phyloP scores from a whole-genome alignment of 208 protist species.

The Hexamita inflata region DNA sequence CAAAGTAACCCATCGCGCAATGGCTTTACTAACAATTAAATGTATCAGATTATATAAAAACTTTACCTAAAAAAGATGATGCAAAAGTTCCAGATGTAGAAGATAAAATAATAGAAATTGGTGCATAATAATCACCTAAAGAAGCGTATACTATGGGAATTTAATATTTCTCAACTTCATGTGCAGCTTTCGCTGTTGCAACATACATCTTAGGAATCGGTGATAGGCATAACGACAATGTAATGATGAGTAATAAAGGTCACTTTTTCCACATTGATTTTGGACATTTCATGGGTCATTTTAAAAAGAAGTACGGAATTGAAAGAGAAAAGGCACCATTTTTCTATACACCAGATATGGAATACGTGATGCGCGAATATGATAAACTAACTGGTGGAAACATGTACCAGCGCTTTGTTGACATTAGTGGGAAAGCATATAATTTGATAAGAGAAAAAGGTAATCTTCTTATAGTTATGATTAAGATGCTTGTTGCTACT shows the following conservation, averaged over 20 bases:
- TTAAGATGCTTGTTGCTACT: constrained; percentile 65
- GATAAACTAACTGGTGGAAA: constrained; percentile 46
- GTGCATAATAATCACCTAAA: too few relatives aligned
- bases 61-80: too few relatives aligned
- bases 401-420: constrained; percentile 59
- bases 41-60: too few relatives aligned
- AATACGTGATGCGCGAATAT: constrained; percentile 59
- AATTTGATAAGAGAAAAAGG: constrained; percentile 59
- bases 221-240: constrained; percentile 56
- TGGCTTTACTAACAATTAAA: too few relatives aligned
- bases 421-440: constrained; percentile 58
- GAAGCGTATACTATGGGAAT: constrained; percentile 19
- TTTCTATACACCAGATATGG: constrained; percentile 61
- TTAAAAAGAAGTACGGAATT: constrained; percentile 74
- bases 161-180: constrained; percentile 66
- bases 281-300: constrained; percentile 81
- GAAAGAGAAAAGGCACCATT: constrained; percentile 72
- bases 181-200: constrained; percentile 75
- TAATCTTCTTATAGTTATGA: constrained; percentile 60
- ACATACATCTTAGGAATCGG: constrained; percentile 68
- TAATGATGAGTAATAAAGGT: constrained; percentile 55
- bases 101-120: too few relatives aligned
- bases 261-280: constrained; percentile 77
- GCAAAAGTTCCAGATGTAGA: too few relatives aligned
- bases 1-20: too few relatives aligned